A percentile compares a stretch with the other conserved stretches of the same genome.
These are phyloP conservation scores for Thalassiosira allenii DNA, from an alignment of 352 stramenopile species.

Conservation along the genomic window DNA sequence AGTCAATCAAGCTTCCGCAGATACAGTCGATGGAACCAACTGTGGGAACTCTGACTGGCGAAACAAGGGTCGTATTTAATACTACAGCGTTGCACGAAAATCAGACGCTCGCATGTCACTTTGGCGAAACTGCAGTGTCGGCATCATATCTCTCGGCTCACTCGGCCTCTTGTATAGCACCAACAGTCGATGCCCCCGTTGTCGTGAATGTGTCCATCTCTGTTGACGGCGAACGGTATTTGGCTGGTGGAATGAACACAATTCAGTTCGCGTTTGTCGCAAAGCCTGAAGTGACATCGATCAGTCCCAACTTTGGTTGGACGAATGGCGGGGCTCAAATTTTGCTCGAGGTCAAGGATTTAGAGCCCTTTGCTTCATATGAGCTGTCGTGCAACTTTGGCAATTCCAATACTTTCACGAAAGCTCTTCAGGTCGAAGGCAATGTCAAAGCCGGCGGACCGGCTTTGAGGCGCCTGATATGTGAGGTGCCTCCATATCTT, in stretches of 20 bases:
- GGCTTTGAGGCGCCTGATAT: no score
- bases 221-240: conserved; percentile 55
- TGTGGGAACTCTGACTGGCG: conserved; percentile 35
- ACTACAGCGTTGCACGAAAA: conserved; percentile 39
- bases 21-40: conserved; percentile 54
- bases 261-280: conserved; percentile 52
- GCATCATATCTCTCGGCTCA: conserved; percentile 60
- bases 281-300: conserved; percentile 41
- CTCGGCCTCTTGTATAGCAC: conserved; percentile 57
- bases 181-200: conserved; percentile 13
- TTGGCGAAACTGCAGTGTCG: conserved; percentile 49
- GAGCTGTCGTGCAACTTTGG: conserved; percentile 57
- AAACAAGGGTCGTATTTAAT: conserved; percentile 45
- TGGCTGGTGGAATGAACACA: conserved; percentile 26
- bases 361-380: conserved; percentile 48
- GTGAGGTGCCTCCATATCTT: conserved; percentile 27
- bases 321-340: conserved; percentile 37
- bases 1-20: conserved; percentile 55
- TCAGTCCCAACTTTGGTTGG: conserved; percentile 59
- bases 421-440: conserved; percentile 15
- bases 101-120: conserved; percentile 51
- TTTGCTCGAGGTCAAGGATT: conserved; percentile 34
- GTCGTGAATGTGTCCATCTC: conserved; percentile 54
- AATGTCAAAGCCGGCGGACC: no score
- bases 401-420: conserved; percentile 31